A percentile compares a stretch with the other conserved stretches of the same genome.
phyloP scores from a whole-genome alignment of 305 asterid genomes.

The Withania somnifera region DNA sequence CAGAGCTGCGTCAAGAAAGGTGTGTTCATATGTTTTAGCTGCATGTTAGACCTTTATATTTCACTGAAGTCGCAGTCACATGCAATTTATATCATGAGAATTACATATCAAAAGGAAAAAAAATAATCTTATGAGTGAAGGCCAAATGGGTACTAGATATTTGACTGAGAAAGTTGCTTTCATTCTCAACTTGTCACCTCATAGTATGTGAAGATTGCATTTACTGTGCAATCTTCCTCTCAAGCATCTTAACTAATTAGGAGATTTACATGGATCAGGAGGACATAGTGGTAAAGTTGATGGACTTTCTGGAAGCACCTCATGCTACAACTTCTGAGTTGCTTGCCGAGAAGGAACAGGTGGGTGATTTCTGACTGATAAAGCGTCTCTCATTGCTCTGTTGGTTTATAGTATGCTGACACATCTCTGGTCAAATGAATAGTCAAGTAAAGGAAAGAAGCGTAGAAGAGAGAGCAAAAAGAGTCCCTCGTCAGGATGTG shows the following conservation, averaged over 20 bases:
- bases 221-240: not conserved
- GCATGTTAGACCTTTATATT: not conserved
- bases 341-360: slow-evolving; percentile 83
- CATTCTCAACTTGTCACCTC: not conserved
- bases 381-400: not conserved
- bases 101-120: not conserved
- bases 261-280: slow-evolving; percentile 36
- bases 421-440: slow-evolving; percentile 7
- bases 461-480: slow-evolving; percentile 55
- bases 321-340: slow-evolving; percentile 62
- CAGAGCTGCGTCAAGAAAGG: slow-evolving; percentile 24
- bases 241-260: not conserved
- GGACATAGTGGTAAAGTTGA: slow-evolving; percentile 63
- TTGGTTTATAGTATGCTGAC: slow-evolving; percentile 4
- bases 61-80: not conserved
- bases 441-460: slow-evolving; percentile 70
- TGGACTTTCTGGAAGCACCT: slow-evolving; percentile 87
- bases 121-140: too few species aligned
- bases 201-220: not conserved
- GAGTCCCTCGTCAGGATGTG: slow-evolving; percentile 27
- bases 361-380: slow-evolving; percentile 5
- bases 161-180: not conserved
- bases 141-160: not conserved
- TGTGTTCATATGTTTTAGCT: slow-evolving; percentile 17
- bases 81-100: not conserved